phyloP scores from a whole-genome alignment of 257 asterid genomes.

The Solanum chmielewskii region DNA sequence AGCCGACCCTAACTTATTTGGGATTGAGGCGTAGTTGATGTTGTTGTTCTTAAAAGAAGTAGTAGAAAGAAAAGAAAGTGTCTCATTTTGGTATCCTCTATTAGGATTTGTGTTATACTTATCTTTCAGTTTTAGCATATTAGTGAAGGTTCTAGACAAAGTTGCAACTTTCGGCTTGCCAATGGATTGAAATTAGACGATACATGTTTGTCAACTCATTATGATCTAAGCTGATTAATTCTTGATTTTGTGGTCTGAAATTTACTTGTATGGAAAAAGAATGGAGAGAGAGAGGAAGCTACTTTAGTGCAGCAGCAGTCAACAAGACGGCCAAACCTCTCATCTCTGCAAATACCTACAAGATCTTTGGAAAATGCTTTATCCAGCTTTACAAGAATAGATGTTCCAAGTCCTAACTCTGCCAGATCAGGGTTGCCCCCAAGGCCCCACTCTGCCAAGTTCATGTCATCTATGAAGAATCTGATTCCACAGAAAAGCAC shows the following conservation, averaged over 20 bases:
- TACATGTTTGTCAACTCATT: not conserved
- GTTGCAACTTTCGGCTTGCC: not conserved
- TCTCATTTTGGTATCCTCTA: not conserved
- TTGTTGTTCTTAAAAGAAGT: not conserved
- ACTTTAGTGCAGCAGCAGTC: slow-evolving; percentile 45
- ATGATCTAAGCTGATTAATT: not conserved
- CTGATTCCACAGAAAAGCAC: slow-evolving; percentile 77
- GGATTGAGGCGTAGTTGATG: not conserved
- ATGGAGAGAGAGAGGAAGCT: slow-evolving; percentile 52
- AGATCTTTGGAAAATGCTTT: slow-evolving; percentile 51
- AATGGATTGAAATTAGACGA: not conserved
- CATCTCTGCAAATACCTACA: slow-evolving; percentile 66
- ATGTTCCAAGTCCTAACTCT: slow-evolving; percentile 62
- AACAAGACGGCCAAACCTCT: slow-evolving; percentile 52
- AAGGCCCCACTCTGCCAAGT: slow-evolving; percentile 69
- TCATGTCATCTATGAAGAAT: slow-evolving; percentile 64
- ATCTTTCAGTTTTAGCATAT: not conserved
- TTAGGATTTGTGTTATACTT: not conserved
- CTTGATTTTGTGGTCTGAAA: not conserved
- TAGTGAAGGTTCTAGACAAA: not conserved
- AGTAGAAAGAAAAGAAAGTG: not conserved
- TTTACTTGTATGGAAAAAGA: slow-evolving; percentile 19
- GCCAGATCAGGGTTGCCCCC: slow-evolving; percentile 78
- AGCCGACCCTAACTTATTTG: not conserved
- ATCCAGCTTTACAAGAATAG: slow-evolving; percentile 47